Conservation (phyloP, 2,329 filamentous ascomycete genomes). For the Ophiostoma pallidulum region DNA sequence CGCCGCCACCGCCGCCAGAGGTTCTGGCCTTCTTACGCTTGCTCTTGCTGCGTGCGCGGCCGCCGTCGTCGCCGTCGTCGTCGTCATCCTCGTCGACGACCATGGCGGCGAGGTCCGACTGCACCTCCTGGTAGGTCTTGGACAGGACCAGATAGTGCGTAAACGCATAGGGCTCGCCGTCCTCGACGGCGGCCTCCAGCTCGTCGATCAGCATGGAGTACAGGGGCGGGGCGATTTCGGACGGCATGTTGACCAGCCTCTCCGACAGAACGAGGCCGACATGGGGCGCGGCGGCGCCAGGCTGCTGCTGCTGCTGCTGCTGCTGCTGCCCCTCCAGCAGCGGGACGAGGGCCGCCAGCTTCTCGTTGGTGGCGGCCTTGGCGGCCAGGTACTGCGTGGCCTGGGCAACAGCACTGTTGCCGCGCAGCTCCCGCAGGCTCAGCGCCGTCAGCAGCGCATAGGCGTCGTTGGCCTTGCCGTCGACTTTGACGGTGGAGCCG, state of each 20-base stretch:
- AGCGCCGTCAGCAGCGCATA: constrained; percentile 87
- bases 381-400: constrained; percentile 61
- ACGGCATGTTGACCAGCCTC: constrained; percentile 92
- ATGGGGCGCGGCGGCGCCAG: constrained; percentile 31
- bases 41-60: too few species aligned
- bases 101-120: constrained; percentile 50
- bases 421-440: constrained; percentile 69
- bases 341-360: constrained; percentile 47
- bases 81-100: constrained; percentile 11
- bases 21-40: constrained; percentile 48
- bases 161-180: constrained; percentile 87
- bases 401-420: constrained; percentile 61
- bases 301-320: constrained; percentile 22
- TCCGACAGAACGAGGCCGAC: constrained; percentile 86
- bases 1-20: too few species aligned
- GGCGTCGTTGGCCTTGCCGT: constrained; percentile 83
- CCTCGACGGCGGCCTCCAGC: constrained; percentile 76
- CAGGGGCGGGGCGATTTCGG: constrained; percentile 84
- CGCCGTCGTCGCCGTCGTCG: constrained; percentile 50
- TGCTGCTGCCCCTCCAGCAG: constrained; percentile 44
- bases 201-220: constrained; percentile 92
- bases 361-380: constrained; percentile 40
- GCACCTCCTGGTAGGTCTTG: constrained; percentile 85
- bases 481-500: constrained; percentile 94
- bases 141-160: constrained; percentile 87